phyloP scores from a whole-genome alignment of 352 stramenopile genomes.

The Aphanomyces cochlioides region DNA sequence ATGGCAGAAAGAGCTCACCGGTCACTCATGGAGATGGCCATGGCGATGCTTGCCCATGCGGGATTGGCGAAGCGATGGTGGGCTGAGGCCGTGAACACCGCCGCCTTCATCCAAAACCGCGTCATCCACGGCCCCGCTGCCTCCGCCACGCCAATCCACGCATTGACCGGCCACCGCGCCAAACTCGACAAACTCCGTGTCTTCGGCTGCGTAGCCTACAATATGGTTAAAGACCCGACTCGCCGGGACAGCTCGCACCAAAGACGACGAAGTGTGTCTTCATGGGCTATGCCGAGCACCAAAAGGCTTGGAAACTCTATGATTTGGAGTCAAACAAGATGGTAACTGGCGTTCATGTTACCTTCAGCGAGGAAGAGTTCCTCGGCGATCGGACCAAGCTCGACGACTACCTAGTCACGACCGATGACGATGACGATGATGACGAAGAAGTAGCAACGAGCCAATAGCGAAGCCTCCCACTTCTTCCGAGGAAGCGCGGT shows the following conservation, averaged over 20 bases:
- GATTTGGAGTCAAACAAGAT: conserved; percentile 12
- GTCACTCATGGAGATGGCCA: conserved; percentile 9
- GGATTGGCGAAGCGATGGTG: conserved; percentile 3
- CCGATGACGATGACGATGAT: conserved; percentile 26
- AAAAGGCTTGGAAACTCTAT: conserved; percentile 28
- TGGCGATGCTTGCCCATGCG: not conserved
- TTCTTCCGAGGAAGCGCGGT: no score
- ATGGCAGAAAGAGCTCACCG: conserved; percentile 7
- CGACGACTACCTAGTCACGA: conserved; percentile 11
- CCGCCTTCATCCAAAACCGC: conserved; percentile 12
- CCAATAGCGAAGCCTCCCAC: no score
- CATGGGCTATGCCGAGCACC: conserved; percentile 29
- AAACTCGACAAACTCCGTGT: conserved; percentile 6
- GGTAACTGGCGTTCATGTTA: conserved; percentile 24
- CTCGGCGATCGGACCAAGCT: not conserved
- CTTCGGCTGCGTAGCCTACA: conserved; percentile 14
- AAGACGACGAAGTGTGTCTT: conserved; percentile 30
- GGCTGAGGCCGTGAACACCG: conserved; percentile 10
- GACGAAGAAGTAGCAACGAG: conserved; percentile 19
- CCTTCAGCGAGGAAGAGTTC: conserved; percentile 31
- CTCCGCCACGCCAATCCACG: not conserved
- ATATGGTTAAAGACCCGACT: conserved; percentile 2
- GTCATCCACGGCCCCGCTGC: not conserved
- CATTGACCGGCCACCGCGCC: not conserved
- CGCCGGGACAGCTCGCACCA: conserved; percentile 7